Evolutionary conservation across 2,329 filamentous ascomycete genomes (phyloP), one percentile per base, ranked within the genome.

Genomic region (Colletotrichum cereale): DNA sequence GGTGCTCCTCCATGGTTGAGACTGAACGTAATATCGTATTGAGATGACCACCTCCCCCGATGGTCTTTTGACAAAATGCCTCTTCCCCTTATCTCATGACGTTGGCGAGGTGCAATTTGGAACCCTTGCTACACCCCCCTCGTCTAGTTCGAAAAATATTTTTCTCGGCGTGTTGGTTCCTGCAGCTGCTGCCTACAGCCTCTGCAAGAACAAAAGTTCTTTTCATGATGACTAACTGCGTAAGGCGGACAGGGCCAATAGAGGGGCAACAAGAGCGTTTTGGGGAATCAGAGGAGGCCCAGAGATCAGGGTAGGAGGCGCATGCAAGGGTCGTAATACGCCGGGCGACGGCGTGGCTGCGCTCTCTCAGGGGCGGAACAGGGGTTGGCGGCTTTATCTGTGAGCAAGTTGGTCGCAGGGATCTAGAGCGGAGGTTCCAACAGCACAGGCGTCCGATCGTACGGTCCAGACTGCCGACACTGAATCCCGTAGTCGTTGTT

Each of bases 371-470:
- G 56, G 50, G 50, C 55, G 8, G 56, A 24, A 40, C 67, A 67
- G 42, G 64, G 67, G 52, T 57, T 34, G 36, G 57, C 63, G 42
- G 67, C 64, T 62, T 67, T 16, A 62, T 70, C 62, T 66, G 67
- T 70, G 66, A 42, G 34, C 66, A 44, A 31, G 34, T 26, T 44
- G 29, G 24, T 57, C 50, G 18, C 50, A 57, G 11, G 60, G 60
- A 34, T 62, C 31, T 26, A 18, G 42, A 31, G 31, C 26, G 18
- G 40, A 50, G 52, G n/a, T 26, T 64, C 52, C 34, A 52, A 26
- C 48, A 38, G 61, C 53, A 65, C 29, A 69, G 60, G 18, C 52
- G 42, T 34, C 50, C 44, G 50, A 52, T 34, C 26, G 24, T 42
- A 57, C 34, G 29, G 55, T 66, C 63, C 56, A 61, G 44, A 52